A percentile compares a stretch with the other conserved stretches of the same genome.
Evolutionary conservation across 805 yeast genomes (phyloP).

Genomic region (Dipodascopsis uninucleata): DNA sequence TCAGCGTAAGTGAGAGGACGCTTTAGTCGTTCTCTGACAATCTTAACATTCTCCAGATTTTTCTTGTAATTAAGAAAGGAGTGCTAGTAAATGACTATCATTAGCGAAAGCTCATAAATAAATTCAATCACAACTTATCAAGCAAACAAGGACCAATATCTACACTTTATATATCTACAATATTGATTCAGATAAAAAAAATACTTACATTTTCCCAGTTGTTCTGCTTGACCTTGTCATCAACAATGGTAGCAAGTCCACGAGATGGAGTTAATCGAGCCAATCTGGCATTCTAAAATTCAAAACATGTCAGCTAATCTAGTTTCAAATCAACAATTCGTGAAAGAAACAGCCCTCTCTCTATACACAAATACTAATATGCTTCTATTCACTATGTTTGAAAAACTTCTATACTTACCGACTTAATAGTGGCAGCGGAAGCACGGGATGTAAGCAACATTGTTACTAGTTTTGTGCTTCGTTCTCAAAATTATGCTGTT

Average conservation of each 20-base stretch:
- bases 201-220: slow-evolving; percentile 32
- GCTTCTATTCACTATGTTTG: background rate
- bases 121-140: background rate
- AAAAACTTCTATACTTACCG: background rate
- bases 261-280: background rate
- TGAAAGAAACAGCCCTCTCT: background rate
- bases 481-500: background rate
- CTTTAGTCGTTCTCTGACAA: slow-evolving; percentile 73
- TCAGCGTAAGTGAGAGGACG: slow-evolving; percentile 94
- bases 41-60: slow-evolving; percentile 72
- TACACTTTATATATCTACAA: too few species aligned
- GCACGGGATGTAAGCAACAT: background rate
- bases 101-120: background rate
- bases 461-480: background rate
- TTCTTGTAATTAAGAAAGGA: slow-evolving; percentile 90
- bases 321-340: background rate
- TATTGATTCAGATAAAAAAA: too few species aligned
- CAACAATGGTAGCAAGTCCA: slow-evolving; percentile 26
- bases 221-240: slow-evolving; percentile 74
- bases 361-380: background rate
- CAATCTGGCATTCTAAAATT: background rate
- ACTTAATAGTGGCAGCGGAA: background rate
- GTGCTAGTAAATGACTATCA: slow-evolving; percentile 42
- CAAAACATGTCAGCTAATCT: background rate
- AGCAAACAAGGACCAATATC: background rate